Conservation (phyloP, 2,329 filamentous ascomycete species). For the Trichoderma sp. region DNA sequence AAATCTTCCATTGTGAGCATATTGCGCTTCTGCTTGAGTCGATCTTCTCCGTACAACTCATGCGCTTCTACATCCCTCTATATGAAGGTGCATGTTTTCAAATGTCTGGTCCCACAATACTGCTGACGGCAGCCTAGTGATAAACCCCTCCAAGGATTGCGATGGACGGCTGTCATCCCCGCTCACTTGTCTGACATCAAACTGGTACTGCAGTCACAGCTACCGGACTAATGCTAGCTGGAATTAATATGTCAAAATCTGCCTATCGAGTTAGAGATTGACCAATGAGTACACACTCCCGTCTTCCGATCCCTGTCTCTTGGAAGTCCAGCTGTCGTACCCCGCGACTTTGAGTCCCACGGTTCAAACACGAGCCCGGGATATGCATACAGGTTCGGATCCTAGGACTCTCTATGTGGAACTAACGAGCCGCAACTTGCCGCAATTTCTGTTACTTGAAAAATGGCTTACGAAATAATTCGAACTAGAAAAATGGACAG, state of each 20-base stretch:
- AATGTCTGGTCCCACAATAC: neutral
- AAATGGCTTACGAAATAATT: neutral
- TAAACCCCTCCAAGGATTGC: neutral
- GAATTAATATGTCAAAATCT: neutral
- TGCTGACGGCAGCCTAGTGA: neutral
- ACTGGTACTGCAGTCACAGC: neutral
- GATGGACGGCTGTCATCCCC: neutral
- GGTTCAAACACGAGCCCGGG: neutral
- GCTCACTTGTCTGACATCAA: neutral
- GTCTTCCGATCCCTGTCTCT: neutral
- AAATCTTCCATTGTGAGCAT: neutral
- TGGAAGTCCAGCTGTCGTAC: neutral
- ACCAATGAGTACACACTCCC: neutral
- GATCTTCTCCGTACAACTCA: neutral
- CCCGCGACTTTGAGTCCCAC: neutral
- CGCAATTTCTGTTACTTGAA: neutral
- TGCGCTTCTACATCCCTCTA: neutral
- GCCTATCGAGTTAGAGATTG: neutral
- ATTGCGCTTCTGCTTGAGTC: neutral
- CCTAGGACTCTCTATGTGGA: neutral
- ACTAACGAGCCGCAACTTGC: neutral
- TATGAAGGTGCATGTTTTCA: neutral
- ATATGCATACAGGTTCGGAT: neutral
- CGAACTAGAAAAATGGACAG: neutral
- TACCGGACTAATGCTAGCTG: neutral